Evolutionary conservation across 2,329 filamentous ascomycete species (phyloP).

Genomic region (Ceratocystis cacaofunesta): DNA sequence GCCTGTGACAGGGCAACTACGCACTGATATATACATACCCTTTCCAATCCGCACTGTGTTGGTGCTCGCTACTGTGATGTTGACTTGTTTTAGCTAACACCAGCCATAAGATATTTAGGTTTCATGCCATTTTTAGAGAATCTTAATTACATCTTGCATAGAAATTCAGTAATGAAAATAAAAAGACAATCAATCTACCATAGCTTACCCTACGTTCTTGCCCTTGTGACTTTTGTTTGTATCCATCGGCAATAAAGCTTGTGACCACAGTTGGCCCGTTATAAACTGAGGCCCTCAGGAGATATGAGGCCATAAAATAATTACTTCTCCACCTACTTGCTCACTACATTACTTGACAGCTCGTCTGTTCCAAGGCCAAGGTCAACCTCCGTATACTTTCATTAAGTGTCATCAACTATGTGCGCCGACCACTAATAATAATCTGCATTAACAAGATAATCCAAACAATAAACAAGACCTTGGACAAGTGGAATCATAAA

Average conservation of each 20-base stretch:
- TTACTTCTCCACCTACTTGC: too few relatives aligned
- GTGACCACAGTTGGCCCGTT: too few relatives aligned
- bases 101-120: not conserved
- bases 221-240: too few relatives aligned
- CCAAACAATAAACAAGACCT: conserved; percentile 9
- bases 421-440: conserved; percentile 4
- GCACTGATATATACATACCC: conserved; percentile 9
- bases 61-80: not conserved
- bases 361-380: conserved; percentile 4
- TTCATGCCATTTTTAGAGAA: not conserved
- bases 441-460: conserved; percentile 9
- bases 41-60: not conserved
- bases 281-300: too few relatives aligned
- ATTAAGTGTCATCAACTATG: conserved; percentile 5
- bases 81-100: conserved; percentile 5
- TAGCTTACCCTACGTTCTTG: too few relatives aligned
- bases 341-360: not conserved
- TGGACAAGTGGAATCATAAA: conserved; percentile 4
- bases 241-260: too few relatives aligned
- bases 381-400: conserved; percentile 9
- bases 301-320: too few relatives aligned
- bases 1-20: conserved; percentile 32
- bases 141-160: too few relatives aligned
- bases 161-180: too few relatives aligned
- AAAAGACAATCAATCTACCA: too few relatives aligned